A percentile compares a stretch with the other conserved stretches of the same genome.
These are phyloP conservation scores for Collybiopsis luxurians DNA, from an alignment of 768 basidiomycete genomes.

Conservation along the genomic window DNA sequence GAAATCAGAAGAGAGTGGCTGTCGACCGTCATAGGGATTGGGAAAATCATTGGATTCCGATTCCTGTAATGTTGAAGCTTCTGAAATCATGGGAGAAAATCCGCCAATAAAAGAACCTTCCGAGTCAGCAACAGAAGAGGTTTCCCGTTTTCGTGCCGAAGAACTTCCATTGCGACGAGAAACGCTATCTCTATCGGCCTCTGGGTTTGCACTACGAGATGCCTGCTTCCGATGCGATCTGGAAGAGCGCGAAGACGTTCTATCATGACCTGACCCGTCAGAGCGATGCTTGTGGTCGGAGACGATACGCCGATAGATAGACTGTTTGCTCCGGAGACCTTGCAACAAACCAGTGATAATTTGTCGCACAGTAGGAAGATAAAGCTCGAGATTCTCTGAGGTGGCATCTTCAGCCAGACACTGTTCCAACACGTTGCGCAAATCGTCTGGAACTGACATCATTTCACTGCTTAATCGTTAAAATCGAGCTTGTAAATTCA, in stretches of 20 bases:
- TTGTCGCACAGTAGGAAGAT: constrained; percentile 85
- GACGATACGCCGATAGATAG: constrained; percentile 75
- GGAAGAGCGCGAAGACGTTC: constrained; percentile 49
- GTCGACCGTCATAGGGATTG: constrained; percentile 8
- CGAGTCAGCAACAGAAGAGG: constrained; percentile 22
- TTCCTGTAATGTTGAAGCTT: constrained; percentile 2
- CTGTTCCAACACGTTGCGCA: constrained; percentile 85
- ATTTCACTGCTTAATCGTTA: constrained; percentile 65
- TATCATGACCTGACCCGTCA: constrained; percentile 44
- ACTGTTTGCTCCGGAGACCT: constrained; percentile 91
- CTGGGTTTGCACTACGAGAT: constrained; percentile 40
- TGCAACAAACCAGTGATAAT: constrained; percentile 94
- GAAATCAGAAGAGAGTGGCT: constrained; percentile 7
- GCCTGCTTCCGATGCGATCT: constrained; percentile 49
- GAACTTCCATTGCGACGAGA: constrained; percentile 39
- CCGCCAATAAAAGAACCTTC: constrained; percentile 52
- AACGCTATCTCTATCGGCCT: constrained; percentile 41
- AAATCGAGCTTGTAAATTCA: neutral
- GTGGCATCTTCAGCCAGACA: constrained; percentile 91
- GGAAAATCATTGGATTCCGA: constrained; percentile 9
- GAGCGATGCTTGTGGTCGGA: constrained; percentile 60
- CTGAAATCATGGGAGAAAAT: constrained; percentile 30
- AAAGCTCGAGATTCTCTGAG: constrained; percentile 79
- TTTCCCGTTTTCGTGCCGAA: constrained; percentile 34
- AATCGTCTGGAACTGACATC: constrained; percentile 80